Conservation (phyloP, 1,284 basidiomycete species). For the Ceratobasidium sp. region DNA sequence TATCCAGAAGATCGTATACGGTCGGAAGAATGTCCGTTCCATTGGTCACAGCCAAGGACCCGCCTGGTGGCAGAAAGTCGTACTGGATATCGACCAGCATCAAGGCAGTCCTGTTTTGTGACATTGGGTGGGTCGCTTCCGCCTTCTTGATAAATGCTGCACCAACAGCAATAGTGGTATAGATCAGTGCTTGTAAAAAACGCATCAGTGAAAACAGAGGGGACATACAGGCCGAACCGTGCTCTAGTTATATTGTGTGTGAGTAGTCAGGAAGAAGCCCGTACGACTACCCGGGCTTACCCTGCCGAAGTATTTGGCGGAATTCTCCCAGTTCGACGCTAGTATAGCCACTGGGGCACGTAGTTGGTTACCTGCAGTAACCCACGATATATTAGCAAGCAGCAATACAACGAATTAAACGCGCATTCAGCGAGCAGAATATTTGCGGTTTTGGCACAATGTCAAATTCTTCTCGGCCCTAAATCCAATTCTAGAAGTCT, state of each 20-base stretch:
- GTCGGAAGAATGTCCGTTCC: slow-evolving; percentile 61
- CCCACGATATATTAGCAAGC: too few species aligned
- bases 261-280: slow-evolving; percentile 33
- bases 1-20: slow-evolving; percentile 61
- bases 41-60: slow-evolving; percentile 64
- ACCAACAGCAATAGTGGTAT: slow-evolving; percentile 1
- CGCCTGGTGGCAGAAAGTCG: slow-evolving; percentile 71
- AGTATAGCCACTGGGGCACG: neutral
- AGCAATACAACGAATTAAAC: neutral
- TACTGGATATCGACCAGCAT: slow-evolving; percentile 70
- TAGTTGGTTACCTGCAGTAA: neutral
- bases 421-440: neutral
- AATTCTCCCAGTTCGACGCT: neutral
- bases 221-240: slow-evolving; percentile 1
- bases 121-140: slow-evolving; percentile 16
- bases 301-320: slow-evolving; percentile 18
- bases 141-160: neutral
- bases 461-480: neutral
- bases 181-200: slow-evolving; percentile 14
- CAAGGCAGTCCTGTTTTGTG: slow-evolving; percentile 57
- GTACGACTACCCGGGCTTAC: slow-evolving; percentile 23
- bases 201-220: slow-evolving; percentile 14
- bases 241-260: slow-evolving; percentile 12
- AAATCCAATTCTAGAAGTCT: neutral
- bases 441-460: neutral